phyloP scores from a whole-genome alignment of 2,329 filamentous ascomycete genomes.

The Colletotrichum australisinense region DNA sequence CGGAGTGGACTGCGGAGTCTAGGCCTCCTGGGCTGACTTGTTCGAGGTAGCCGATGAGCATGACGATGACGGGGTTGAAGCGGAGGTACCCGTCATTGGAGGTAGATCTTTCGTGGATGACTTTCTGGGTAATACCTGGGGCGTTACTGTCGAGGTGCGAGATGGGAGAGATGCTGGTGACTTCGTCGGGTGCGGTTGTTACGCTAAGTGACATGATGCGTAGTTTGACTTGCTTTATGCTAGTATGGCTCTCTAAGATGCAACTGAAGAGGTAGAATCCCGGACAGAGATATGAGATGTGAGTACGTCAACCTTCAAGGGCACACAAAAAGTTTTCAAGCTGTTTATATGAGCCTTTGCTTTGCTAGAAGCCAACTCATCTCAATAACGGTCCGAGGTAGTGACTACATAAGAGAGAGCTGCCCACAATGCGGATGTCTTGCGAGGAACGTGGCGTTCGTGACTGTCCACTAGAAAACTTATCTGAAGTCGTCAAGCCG shows the following conservation, averaged over 20 bases:
- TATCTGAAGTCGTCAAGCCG: not conserved
- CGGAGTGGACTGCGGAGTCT: conserved; percentile 33
- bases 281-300: no score
- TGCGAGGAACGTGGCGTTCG: not conserved
- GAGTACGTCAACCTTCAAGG: not conserved
- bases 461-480: not conserved
- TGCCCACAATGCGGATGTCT: not conserved
- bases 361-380: not conserved
- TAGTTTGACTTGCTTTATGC: no score
- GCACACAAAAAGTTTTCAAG: not conserved
- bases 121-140: no score
- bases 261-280: no score
- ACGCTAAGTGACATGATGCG: not conserved
- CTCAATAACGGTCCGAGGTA: not conserved
- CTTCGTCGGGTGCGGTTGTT: not conserved
- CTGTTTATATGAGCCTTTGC: not conserved
- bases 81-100: conserved; percentile 16
- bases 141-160: not conserved
- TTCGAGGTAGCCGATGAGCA: conserved; percentile 36
- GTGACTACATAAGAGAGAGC: not conserved
- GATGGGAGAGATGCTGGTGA: not conserved
- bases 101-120: not conserved
- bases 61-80: conserved; percentile 39
- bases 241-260: no score
- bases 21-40: conserved; percentile 20